A percentile compares a stretch with the other conserved stretches of the same genome.
phyloP scores from a whole-genome alignment of 129 eudicot genomes.

The Deinandra increscens region DNA sequence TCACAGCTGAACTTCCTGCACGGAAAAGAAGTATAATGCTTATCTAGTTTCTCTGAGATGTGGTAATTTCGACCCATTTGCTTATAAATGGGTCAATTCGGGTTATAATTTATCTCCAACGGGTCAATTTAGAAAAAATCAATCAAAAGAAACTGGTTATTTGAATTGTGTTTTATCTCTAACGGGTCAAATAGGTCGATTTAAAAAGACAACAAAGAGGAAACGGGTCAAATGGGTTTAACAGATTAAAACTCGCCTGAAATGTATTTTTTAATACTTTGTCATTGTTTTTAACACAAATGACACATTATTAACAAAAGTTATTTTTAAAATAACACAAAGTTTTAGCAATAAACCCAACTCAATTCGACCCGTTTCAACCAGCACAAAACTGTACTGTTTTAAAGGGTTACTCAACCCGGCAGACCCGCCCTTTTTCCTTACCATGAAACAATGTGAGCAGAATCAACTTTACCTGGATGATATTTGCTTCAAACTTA shows the following conservation, averaged over 20 bases:
- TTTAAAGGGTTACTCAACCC: neutral
- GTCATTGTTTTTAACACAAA: neutral
- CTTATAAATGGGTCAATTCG: neutral
- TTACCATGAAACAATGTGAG: neutral
- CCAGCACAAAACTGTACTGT: neutral
- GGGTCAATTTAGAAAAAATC: neutral
- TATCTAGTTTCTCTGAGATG: neutral
- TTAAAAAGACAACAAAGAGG: neutral
- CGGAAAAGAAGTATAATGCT: neutral
- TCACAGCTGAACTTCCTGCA: constrained; percentile 16
- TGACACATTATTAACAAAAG: neutral
- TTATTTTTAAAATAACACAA: neutral
- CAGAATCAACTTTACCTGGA: constrained; percentile 18
- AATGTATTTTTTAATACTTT: neutral
- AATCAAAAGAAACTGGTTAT: neutral
- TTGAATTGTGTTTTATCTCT: neutral
- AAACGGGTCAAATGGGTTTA: too few relatives aligned
- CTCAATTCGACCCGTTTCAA: neutral
- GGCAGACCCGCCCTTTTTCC: neutral
- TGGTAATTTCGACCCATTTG: neutral
- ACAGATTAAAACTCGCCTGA: too few relatives aligned
- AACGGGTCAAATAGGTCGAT: neutral
- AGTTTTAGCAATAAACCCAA: neutral
- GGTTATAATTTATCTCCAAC: neutral
- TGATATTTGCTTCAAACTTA: constrained; percentile 26